These are phyloP conservation scores for Suzukiozyma palmioleophila DNA, from an alignment of 1,139 yeast genomes.

Conservation along the genomic window DNA sequence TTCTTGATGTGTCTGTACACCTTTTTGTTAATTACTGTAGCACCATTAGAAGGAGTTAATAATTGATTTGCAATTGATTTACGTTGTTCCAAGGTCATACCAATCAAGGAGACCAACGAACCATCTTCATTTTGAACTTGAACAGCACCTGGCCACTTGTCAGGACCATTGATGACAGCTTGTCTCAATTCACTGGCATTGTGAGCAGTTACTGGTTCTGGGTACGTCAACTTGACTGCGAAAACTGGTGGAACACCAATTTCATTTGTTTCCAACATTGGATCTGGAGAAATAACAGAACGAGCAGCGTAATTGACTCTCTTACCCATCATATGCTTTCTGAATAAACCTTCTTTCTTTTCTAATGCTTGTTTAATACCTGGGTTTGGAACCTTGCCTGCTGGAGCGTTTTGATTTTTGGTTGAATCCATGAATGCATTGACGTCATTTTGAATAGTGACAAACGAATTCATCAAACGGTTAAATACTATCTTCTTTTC, in stretches of 20 bases:
- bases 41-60: conserved; percentile 70
- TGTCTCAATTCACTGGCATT: conserved; percentile 87
- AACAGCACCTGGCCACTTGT: conserved; percentile 97
- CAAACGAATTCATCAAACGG: conserved; percentile 92
- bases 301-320: conserved; percentile 99
- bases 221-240: conserved; percentile 91
- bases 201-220: conserved; percentile 96
- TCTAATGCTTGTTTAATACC: conserved; percentile 98
- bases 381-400: conserved; percentile 75
- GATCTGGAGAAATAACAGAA: conserved; percentile 98
- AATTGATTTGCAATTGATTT: conserved; percentile 95
- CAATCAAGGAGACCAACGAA: conserved; percentile 71
- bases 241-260: conserved; percentile 99
- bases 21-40: conserved; percentile 73
- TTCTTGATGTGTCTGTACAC: conserved; percentile 92
- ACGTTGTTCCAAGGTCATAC: conserved; percentile 91
- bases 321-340: conserved; percentile 99
- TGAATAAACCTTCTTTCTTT: conserved; percentile 96
- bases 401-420: conserved; percentile 70
- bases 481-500: conserved; percentile 77
- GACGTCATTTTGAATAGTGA: conserved; percentile 90
- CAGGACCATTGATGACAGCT: conserved; percentile 97
- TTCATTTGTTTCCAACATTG: conserved; percentile 94
- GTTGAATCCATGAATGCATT: conserved; percentile 92
- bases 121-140: conserved; percentile 97